These are phyloP conservation scores for Suillus subalutaceus DNA, from an alignment of 768 basidiomycete species.

Conservation along the genomic window DNA sequence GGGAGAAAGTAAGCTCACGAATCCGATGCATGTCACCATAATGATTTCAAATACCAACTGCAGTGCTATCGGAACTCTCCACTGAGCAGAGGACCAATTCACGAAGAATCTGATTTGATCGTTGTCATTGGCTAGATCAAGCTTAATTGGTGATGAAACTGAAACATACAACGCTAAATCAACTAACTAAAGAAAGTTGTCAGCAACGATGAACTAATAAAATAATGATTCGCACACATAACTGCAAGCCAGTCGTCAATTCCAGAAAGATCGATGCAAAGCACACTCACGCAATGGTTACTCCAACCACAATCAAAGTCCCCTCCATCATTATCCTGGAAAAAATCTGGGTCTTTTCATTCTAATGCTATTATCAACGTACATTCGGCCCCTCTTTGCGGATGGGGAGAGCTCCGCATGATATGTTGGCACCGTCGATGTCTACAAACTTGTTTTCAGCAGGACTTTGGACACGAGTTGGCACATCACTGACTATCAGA, in stretches of 20 bases:
- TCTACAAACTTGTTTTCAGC: constrained; percentile 24
- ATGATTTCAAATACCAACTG: constrained; percentile 43
- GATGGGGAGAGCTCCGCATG: constrained; percentile 50
- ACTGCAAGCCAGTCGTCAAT: neutral
- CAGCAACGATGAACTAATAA: constrained; percentile 5
- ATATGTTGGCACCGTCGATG: constrained; percentile 47
- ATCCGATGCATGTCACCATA: constrained; percentile 39
- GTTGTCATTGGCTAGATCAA: constrained; percentile 3
- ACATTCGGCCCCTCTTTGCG: constrained; percentile 42
- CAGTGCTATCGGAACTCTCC: constrained; percentile 45
- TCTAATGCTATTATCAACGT: neutral
- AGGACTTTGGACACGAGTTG: neutral
- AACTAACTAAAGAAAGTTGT: constrained; percentile 31
- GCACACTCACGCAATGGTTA: constrained; percentile 41
- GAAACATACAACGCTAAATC: constrained; percentile 41
- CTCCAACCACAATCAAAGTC: constrained; percentile 28
- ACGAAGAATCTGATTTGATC: constrained; percentile 32
- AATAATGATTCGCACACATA: neutral
- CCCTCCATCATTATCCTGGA: constrained; percentile 14
- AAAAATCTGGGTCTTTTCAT: neutral
- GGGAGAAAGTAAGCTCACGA: constrained; percentile 23
- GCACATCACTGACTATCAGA: constrained; percentile 33
- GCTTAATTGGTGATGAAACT: neutral
- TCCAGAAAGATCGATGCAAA: too few species aligned
- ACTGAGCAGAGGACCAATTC: constrained; percentile 38